These are phyloP conservation scores for Nitzschia putrida DNA, from an alignment of 108 stramenopile species.

Conservation along the genomic window DNA sequence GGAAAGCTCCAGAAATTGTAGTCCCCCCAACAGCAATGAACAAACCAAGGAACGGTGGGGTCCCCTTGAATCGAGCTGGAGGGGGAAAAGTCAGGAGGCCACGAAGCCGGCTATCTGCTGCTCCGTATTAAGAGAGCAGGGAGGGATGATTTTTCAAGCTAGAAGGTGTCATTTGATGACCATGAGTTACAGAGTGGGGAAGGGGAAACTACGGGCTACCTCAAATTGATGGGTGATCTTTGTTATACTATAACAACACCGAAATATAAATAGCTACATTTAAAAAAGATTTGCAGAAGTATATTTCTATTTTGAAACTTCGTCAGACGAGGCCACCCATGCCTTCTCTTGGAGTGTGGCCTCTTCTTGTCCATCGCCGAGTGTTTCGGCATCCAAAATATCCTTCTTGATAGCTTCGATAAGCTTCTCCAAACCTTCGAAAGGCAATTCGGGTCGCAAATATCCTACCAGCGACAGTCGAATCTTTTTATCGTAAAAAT, in stretches of 20 bases:
- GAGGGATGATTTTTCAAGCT: background rate
- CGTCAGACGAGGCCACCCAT: conserved; percentile 48
- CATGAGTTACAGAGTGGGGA: background rate
- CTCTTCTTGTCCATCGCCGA: conserved; percentile 40
- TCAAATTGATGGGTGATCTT: too few relatives aligned
- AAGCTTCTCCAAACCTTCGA: conserved; percentile 84
- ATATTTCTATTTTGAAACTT: background rate
- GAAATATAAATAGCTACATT: too few relatives aligned
- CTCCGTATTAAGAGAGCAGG: conserved; percentile 25
- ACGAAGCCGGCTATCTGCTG: conserved; percentile 25
- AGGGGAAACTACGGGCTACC: too few relatives aligned
- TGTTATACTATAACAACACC: background rate
- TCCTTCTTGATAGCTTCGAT: conserved; percentile 81
- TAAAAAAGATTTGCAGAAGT: too few relatives aligned
- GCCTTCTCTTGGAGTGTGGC: conserved; percentile 33
- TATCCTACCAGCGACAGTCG: conserved; percentile 78
- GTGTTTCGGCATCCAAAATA: conserved; percentile 44
- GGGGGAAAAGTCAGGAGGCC: conserved; percentile 19
- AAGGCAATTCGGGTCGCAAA: conserved; percentile 83
- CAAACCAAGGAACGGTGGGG: background rate
- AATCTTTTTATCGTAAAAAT: conserved; percentile 83
- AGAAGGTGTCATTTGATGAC: background rate
- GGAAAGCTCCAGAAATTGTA: conserved; percentile 5
- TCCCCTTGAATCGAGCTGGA: background rate
- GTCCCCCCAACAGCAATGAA: background rate